Base-by-base conservation (phyloP, 1,284 basidiomycete species). In the Schizophyllum amplum region DNA sequence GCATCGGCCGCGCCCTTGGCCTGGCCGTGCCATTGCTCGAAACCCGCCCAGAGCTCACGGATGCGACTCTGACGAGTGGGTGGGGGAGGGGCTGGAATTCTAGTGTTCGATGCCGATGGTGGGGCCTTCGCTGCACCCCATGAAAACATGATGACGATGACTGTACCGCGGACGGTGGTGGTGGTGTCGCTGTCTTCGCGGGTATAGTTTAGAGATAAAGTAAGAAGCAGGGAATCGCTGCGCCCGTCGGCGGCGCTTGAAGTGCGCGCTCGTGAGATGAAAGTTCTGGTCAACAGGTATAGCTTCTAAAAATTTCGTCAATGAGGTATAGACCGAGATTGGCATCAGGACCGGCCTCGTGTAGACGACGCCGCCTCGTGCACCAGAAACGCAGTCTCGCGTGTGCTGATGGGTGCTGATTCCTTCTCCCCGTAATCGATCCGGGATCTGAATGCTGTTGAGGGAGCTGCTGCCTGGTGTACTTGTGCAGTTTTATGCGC, bases 41-140 rank as follows among this genome's bases (percentile, higher is more conserved):
- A 77, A n/a, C 64, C 61, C 47, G 59, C 60, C 75, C 75, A 77
- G n/a, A 72, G 67, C 23, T 61, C 60, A 47, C 75, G 65, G 51
- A 75, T 70, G 17, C 66, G 68, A 17, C 33, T 42, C 33, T 42
- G 33, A 17, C 33, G 33, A 17, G 33, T 42, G 3, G 33, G 33
- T 42, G 33, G 33, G 33, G 33, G 33, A 13, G 33, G 33, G 33
- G 33, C 33, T 17, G 33, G 33, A 13, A 42, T 42, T 42, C 33
- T 42, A 42, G 33, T 17, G 33, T 9, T 17, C 33, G 33, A 42
- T 42, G 33, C 17, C 11, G 33, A 42, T 42, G 33, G 33, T 42
- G 33, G 33, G 33, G 33, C 33, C 33, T 42, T 42, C 33, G 33
- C 33, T 42, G 33, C 33, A 13, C 33, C 33, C 33, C 33, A 42